Evolutionary conservation across 768 basidiomycete genomes (phyloP), one percentile per base, ranked within the genome.

Genomic region (Tulasnella sp.): DNA sequence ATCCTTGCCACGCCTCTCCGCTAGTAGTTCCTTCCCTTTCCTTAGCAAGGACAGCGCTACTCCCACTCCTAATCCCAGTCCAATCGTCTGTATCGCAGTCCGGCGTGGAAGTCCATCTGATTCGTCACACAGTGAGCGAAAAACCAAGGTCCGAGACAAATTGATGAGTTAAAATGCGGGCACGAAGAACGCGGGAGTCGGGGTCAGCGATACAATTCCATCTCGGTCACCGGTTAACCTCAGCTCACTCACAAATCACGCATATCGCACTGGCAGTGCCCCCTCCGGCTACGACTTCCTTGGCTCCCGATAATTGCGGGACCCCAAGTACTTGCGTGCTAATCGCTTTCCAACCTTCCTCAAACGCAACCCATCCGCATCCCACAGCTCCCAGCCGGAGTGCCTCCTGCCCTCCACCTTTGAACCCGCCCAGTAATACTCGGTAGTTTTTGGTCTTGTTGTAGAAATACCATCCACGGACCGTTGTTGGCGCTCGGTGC

Each of bases 371-470:
- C 86, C 87, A 89, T 29, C 82, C 84, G 25, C 85, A 79, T 54
- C 84, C 88, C n/a, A 83, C 82, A 15, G 82, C 79, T 17, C 86
- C 86, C 52, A 94, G 83, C 80, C 85, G 86, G 72, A 82, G 52
- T 29, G 70, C 90, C 71, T 93, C 88, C 75, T 79, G 78, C 0
- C 86, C 91, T 7, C 88, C 94, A 19, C 88, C 89, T 80, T 88
- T 88, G 81, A 96, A 81, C 11, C 88, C 94, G 0, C 87, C 91
- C 78, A 90, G 86, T 80, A 94, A 87, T 79, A 95, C 89, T 79
- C 88, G 86, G 86, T 96, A 96, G 85, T 96, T 96, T 83, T 96
- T 97, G 37, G 93, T 95, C 86, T 96, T 96, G 82, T 94, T 92
- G 89, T 97, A 96, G 80, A 94, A 92, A 83, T 96, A 97, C 94